Evolutionary conservation across 805 yeast species (phyloP).

Genomic region (Barnettozyma salicaria): DNA sequence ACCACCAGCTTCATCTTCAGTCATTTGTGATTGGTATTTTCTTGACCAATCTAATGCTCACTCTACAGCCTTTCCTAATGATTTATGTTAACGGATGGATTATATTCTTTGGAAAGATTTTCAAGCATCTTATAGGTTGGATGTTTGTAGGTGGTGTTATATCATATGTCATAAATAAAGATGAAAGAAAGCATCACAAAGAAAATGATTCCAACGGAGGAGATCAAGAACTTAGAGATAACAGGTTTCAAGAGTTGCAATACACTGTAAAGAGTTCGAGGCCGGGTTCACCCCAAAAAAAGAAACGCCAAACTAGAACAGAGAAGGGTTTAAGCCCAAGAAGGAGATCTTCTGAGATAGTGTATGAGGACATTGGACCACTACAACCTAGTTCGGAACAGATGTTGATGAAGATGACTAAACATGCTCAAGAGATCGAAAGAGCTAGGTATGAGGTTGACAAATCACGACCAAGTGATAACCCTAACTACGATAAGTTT

Average conservation of each 20-base stretch:
- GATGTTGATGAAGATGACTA: conserved; percentile 17
- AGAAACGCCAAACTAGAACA: not conserved
- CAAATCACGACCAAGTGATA: conserved; percentile 10
- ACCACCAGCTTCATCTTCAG: conserved; percentile 25
- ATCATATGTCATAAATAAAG: conserved; percentile 15
- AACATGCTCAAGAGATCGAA: conserved; percentile 17
- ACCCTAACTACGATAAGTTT: conserved; percentile 17
- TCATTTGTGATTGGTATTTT: conserved; percentile 23
- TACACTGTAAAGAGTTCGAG: conserved; percentile 19
- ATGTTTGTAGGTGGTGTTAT: conserved; percentile 15
- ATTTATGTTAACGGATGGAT: conserved; percentile 24
- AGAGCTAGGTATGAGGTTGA: conserved; percentile 9
- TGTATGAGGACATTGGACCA: conserved; percentile 1
- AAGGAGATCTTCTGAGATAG: conserved; percentile 7
- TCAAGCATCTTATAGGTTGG: conserved; percentile 19
- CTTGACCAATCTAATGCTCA: conserved; percentile 13
- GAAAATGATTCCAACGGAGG: not conserved
- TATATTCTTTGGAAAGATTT: conserved; percentile 14
- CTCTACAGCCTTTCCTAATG: conserved; percentile 22
- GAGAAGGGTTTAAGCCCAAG: conserved; percentile 8
- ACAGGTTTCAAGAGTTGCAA: conserved; percentile 16
- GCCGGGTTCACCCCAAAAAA: conserved; percentile 8
- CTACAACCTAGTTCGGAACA: conserved; percentile 2
- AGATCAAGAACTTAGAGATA: not conserved
- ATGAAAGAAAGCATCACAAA: not conserved